Conservation (phyloP, 371 early-diverging fungal species). For the Syncephalis fuscata region DNA sequence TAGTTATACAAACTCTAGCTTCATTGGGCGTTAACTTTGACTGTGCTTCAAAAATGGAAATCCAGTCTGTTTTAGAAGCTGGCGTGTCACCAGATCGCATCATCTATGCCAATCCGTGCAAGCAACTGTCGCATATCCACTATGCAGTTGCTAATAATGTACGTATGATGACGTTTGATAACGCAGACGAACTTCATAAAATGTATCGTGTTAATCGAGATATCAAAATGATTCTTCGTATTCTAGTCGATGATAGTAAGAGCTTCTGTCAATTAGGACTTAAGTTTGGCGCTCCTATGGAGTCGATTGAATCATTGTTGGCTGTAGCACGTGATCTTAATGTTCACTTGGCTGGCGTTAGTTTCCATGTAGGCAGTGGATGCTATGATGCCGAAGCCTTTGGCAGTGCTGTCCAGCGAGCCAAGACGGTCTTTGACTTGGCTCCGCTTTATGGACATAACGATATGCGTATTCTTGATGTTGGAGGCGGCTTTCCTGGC, state of each 20-base stretch:
- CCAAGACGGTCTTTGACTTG: conserved; percentile 76
- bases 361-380: conserved; percentile 92
- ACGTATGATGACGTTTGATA: conserved; percentile 93
- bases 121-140: conserved; percentile 84
- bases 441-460: conserved; percentile 54
- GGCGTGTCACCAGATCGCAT: conserved; percentile 67
- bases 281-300: conserved; percentile 89
- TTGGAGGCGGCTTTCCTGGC: conserved; percentile 98
- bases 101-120: conserved; percentile 98
- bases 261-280: conserved; percentile 82
- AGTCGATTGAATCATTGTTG: conserved; percentile 47
- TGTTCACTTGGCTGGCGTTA: conserved; percentile 78
- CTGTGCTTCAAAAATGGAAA: conserved; percentile 80
- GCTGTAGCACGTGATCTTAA: conserved; percentile 60
- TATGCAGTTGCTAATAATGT: conserved; percentile 65
- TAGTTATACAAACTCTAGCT: conserved; percentile 69
- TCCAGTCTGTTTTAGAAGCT: conserved; percentile 58
- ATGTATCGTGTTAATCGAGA: conserved; percentile 63
- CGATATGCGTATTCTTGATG: conserved; percentile 65
- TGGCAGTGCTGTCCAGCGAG: conserved; percentile 67
- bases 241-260: conserved; percentile 88
- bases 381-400: conserved; percentile 85
- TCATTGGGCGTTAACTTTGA: conserved; percentile 83
- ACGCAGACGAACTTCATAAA: conserved; percentile 90
- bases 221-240: conserved; percentile 79